These are phyloP conservation scores for Cladobotryum mycophilum DNA, from an alignment of 2,329 filamentous ascomycete species.

Conservation along the genomic window DNA sequence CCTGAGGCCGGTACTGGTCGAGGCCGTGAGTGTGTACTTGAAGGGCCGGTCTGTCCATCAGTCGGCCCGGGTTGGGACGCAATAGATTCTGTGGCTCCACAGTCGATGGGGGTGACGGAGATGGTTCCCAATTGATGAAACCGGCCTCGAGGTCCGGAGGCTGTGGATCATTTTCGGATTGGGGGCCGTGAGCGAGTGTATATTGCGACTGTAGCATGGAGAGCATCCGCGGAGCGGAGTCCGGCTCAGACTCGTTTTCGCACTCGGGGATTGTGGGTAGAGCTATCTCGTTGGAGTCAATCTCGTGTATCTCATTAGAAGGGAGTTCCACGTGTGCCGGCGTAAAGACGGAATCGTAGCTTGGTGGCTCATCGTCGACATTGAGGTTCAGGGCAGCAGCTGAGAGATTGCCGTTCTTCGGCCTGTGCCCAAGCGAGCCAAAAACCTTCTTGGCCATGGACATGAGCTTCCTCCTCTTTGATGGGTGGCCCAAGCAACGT, in stretches of 20 bases:
- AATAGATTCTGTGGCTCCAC: constrained; percentile 20
- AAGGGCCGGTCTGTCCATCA: constrained; percentile 28
- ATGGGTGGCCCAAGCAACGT: constrained; percentile 43
- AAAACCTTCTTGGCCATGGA: constrained; percentile 50
- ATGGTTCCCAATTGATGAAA: constrained; percentile 22
- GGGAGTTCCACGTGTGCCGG: constrained; percentile 38
- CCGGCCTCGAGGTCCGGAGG: constrained; percentile 22
- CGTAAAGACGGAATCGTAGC: constrained; percentile 38
- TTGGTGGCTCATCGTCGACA: constrained; percentile 36
- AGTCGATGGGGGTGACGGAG: constrained; percentile 17
- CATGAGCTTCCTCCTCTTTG: constrained; percentile 46
- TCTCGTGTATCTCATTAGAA: constrained; percentile 46
- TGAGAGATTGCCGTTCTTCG: constrained; percentile 25
- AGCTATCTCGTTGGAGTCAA: constrained; percentile 43
- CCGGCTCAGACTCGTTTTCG: constrained; percentile 17
- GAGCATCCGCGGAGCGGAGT: constrained; percentile 9
- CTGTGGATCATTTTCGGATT: neutral
- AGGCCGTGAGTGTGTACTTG: constrained; percentile 34
- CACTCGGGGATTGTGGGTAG: constrained; percentile 24
- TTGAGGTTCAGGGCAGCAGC: constrained; percentile 20
- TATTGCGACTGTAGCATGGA: constrained; percentile 18
- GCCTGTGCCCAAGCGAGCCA: constrained; percentile 44
- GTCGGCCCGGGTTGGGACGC: constrained; percentile 14
- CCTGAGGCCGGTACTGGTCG: constrained; percentile 24
- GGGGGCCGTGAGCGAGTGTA: constrained; percentile 13